A percentile compares a stretch with the other conserved stretches of the same genome.
These are phyloP conservation scores for Euphrasia arctica DNA, from an alignment of 305 asterid genomes.

Conservation along the genomic window DNA sequence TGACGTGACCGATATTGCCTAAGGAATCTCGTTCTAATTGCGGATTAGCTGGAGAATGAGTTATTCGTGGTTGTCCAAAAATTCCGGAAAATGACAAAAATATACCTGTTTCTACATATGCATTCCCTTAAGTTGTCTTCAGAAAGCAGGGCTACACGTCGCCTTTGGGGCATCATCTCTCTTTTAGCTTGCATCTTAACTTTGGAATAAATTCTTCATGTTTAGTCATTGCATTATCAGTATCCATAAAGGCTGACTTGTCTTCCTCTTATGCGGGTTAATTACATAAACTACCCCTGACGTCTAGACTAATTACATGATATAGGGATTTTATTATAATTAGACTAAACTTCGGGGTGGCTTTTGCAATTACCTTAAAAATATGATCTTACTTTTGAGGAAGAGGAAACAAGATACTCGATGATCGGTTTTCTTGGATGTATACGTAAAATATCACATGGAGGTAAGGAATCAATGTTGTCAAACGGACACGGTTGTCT, in stretches of 20 bases:
- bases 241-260: constrained; percentile 43
- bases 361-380: neutral
- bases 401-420: constrained; percentile 5
- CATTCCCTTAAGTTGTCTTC: constrained; percentile 26
- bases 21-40: constrained; percentile 40
- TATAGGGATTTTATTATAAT: neutral
- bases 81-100: constrained; percentile 34
- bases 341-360: neutral
- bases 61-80: constrained; percentile 27
- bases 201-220: constrained; percentile 67
- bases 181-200: constrained; percentile 42
- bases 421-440: constrained; percentile 13
- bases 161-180: constrained; percentile 43
- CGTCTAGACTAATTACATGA: neutral
- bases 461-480: constrained; percentile 8
- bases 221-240: constrained; percentile 45
- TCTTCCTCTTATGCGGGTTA: constrained; percentile 14
- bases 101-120: constrained; percentile 36
- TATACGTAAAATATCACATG: neutral
- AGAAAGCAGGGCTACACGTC: constrained; percentile 43
- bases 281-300: neutral
- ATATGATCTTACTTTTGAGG: neutral
- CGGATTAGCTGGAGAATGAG: constrained; percentile 34
- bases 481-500: neutral
- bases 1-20: constrained; percentile 34